These are phyloP conservation scores for Asterochloris erici DNA, from an alignment of 139 green algal species.

Conservation along the genomic window DNA sequence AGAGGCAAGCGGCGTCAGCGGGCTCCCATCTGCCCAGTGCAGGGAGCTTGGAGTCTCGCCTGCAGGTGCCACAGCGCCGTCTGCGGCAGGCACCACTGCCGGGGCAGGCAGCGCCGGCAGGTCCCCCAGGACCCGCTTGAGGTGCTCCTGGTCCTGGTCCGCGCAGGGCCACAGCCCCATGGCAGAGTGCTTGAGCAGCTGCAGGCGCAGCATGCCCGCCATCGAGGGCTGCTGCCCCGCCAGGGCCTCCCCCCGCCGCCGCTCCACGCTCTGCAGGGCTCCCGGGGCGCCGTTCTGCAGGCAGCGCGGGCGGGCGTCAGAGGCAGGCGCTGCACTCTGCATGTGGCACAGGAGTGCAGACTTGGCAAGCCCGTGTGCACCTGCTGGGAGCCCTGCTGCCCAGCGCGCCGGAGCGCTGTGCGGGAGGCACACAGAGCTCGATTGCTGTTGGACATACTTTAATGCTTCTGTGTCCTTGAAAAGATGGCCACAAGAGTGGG, in stretches of 20 bases:
- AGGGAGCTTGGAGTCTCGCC: too few relatives aligned
- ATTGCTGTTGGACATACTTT: background rate
- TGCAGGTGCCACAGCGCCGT: background rate
- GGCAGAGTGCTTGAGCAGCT: constrained; percentile 48
- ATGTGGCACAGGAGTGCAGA: background rate
- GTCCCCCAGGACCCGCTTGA: constrained; percentile 39
- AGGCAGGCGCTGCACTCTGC: too few relatives aligned
- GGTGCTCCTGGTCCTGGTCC: constrained; percentile 25
- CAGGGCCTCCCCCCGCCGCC: constrained; percentile 30
- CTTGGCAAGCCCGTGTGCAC: too few relatives aligned
- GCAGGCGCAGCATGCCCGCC: constrained; percentile 16
- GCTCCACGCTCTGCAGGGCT: constrained; percentile 24
- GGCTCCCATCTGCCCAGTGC: too few relatives aligned
- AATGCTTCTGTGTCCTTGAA: too few relatives aligned
- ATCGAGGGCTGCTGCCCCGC: background rate
- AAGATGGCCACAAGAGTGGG: too few relatives aligned
- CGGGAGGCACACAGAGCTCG: background rate
- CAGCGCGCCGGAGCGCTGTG: background rate
- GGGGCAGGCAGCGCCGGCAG: constrained; percentile 11
- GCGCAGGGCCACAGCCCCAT: constrained; percentile 35
- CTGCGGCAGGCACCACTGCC: background rate
- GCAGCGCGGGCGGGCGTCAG: background rate
- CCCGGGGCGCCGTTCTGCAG: constrained; percentile 39
- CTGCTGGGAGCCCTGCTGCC: too few relatives aligned
- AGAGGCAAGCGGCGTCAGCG: too few relatives aligned